These are phyloP conservation scores for Ascochyta lentis DNA, from an alignment of 2,329 filamentous ascomycete genomes.

Conservation along the genomic window DNA sequence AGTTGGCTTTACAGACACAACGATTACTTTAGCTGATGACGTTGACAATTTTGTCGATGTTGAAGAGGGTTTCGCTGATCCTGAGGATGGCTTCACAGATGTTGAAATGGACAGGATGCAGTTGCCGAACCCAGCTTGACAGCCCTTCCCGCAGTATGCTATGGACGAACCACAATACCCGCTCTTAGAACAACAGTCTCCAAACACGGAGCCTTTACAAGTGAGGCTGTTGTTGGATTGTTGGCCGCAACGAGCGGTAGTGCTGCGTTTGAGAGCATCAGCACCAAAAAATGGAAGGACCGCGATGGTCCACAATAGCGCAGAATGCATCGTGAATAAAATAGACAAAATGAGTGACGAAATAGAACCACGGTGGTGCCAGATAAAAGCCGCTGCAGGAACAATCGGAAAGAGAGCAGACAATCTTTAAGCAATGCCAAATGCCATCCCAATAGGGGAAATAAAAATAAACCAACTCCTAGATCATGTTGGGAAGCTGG, in stretches of 20 bases:
- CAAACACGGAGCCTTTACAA: conserved; percentile 52
- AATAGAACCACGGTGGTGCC: neutral
- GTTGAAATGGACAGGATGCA: conserved; percentile 20
- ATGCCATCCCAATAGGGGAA: conserved; percentile 10
- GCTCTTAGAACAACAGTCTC: conserved; percentile 54
- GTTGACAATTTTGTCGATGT: neutral
- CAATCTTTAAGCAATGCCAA: conserved; percentile 4
- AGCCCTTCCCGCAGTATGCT: conserved; percentile 41
- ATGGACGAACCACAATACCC: conserved; percentile 51
- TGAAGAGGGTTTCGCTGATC: neutral
- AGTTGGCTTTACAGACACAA: conserved; percentile 1
- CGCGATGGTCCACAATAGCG: conserved; percentile 10
- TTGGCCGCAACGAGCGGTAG: conserved; percentile 9
- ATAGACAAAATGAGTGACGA: conserved; percentile 12
- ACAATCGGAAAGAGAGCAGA: neutral
- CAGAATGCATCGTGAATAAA: conserved; percentile 12
- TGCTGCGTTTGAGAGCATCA: conserved; percentile 5
- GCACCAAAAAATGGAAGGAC: conserved; percentile 16
- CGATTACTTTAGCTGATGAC: neutral
- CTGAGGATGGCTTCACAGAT: conserved; percentile 1
- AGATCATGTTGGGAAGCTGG: conserved; percentile 1
- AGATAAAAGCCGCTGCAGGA: neutral
- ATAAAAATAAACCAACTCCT: neutral
- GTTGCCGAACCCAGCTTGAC: conserved; percentile 43
- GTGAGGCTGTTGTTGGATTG: conserved; percentile 31